Evolutionary conservation across 805 yeast species (phyloP).

Genomic region (Ogataea corticis): DNA sequence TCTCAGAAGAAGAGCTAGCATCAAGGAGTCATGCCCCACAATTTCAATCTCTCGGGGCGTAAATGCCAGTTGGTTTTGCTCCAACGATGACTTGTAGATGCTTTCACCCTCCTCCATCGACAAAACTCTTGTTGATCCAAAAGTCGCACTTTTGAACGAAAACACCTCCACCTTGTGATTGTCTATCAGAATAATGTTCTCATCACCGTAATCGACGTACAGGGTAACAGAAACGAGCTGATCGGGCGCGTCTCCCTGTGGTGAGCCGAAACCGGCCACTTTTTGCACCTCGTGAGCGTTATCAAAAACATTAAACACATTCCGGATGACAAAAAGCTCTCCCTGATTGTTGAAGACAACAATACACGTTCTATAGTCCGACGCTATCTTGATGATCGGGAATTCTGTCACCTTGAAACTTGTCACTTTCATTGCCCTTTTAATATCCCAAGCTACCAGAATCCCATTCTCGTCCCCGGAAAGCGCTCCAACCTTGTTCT

Average conservation of each 20-base stretch:
- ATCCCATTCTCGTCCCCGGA: constrained; percentile 33
- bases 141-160: constrained; percentile 16
- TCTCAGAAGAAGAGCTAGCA: constrained; percentile 36
- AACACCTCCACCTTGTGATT: constrained; percentile 21
- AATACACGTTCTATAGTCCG: constrained; percentile 31
- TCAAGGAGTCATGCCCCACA: constrained; percentile 33
- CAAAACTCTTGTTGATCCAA: constrained; percentile 8
- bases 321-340: constrained; percentile 23
- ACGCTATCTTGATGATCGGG: constrained; percentile 26
- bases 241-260: constrained; percentile 5
- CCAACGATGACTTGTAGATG: constrained; percentile 28
- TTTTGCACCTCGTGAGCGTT: constrained; percentile 6
- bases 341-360: constrained; percentile 27
- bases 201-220: constrained; percentile 35
- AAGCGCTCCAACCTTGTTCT: constrained; percentile 31
- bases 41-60: constrained; percentile 17
- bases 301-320: constrained; percentile 19
- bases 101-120: constrained; percentile 11
- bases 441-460: constrained; percentile 35
- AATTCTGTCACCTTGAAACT: constrained; percentile 13
- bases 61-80: constrained; percentile 21
- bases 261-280: constrained; percentile 9
- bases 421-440: constrained; percentile 15
- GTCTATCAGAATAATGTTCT: constrained; percentile 25
- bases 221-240: constrained; percentile 19